A percentile compares a stretch with the other conserved stretches of the same genome.
Conservation (phyloP, 2,329 filamentous ascomycete genomes). For the Aspergillus fijiensis region DNA sequence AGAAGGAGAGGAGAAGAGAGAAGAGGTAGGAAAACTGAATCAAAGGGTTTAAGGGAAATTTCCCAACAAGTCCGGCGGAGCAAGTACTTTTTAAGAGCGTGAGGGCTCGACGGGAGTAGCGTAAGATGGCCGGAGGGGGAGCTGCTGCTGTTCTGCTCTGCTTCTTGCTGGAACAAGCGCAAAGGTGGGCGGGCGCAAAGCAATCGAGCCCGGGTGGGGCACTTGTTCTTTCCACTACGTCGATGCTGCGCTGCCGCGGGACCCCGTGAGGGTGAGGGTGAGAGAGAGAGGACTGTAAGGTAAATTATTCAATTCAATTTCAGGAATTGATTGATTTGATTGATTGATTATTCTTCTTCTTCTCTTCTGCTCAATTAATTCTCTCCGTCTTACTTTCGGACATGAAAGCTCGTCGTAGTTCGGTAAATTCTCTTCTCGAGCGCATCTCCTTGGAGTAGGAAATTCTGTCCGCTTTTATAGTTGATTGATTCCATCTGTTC, state of each 20-base stretch:
- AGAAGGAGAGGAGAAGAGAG: constrained; percentile 13
- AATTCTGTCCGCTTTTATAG: background rate
- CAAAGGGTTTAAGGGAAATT: constrained; percentile 24
- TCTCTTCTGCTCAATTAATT: background rate
- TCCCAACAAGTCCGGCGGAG: constrained; percentile 32
- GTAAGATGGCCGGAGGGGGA: background rate
- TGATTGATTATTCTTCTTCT: background rate
- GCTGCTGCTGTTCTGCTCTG: constrained; percentile 11
- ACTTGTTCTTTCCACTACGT: constrained; percentile 15
- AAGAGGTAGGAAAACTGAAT: constrained; percentile 22
- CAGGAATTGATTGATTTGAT: too few relatives aligned
- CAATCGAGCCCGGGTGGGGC: constrained; percentile 18
- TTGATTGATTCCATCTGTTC: background rate
- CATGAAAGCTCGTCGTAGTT: background rate
- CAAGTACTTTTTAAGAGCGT: constrained; percentile 35
- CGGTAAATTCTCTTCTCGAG: too few relatives aligned
- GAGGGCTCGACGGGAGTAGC: constrained; percentile 9
- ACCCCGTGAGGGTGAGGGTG: background rate
- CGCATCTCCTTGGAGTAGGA: background rate
- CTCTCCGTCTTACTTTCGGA: background rate
- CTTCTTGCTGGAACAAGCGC: constrained; percentile 8
- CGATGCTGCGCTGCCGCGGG: constrained; percentile 14
- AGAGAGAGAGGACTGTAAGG: background rate
- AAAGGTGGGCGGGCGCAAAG: constrained; percentile 6
- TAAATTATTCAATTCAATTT: too few relatives aligned